phyloP scores from a whole-genome alignment of 2,329 filamentous ascomycete genomes.

The Stemphylium vesicarium region DNA sequence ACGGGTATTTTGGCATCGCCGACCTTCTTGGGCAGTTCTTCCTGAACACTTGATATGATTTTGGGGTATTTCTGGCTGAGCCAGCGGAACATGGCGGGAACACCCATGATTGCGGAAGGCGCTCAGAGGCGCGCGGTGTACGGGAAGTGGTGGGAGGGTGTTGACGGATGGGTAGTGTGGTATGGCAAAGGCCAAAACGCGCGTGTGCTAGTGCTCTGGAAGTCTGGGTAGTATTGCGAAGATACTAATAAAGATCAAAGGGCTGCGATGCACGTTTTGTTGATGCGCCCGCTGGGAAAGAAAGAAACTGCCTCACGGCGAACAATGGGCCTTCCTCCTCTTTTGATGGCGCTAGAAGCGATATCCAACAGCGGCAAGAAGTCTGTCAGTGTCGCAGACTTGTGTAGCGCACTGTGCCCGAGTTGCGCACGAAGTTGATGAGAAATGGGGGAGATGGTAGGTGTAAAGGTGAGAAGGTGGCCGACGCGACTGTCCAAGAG shows the following conservation, averaged over 20 bases:
- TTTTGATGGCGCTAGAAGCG: constrained; percentile 1
- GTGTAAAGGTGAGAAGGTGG: not conserved
- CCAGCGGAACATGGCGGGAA: constrained; percentile 94
- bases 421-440: constrained; percentile 14
- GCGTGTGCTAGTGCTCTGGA: constrained; percentile 22
- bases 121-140: constrained; percentile 25
- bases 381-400: constrained; percentile 4
- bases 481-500: constrained; percentile 13
- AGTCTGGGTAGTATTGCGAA: constrained; percentile 25
- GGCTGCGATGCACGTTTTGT: constrained; percentile 16
- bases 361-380: constrained; percentile 3
- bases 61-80: constrained; percentile 97
- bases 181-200: constrained; percentile 21
- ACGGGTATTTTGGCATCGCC: constrained; percentile 86
- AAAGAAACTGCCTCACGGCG: constrained; percentile 17
- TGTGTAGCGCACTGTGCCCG: constrained; percentile 6
- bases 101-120: constrained; percentile 71
- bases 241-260: constrained; percentile 22
- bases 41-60: constrained; percentile 89
- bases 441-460: constrained; percentile 8
- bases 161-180: constrained; percentile 9
- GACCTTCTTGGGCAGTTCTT: constrained; percentile 81
- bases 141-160: constrained; percentile 1
- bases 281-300: constrained; percentile 18
- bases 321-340: not conserved